Evolutionary conservation across 805 yeast genomes (phyloP), one percentile per base, ranked within the genome.

Genomic region (Candida koratica): DNA sequence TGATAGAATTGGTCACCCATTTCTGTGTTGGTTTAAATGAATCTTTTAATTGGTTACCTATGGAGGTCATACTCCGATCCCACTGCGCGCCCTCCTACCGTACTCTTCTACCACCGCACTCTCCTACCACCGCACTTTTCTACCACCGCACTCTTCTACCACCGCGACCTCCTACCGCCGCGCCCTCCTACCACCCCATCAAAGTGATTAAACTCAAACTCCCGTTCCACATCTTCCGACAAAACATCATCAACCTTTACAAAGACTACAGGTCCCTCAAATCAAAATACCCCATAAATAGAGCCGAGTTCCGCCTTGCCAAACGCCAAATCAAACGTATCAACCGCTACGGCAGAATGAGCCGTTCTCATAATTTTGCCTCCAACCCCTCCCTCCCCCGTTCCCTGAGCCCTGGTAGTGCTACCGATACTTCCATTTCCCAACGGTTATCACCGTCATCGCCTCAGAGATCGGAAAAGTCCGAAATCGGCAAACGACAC

Each of bases 21-120:
- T 78, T 79, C 42, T 75, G 73, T 1, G 95, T 84, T 31, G 73
- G 71, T 44, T 83, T 81, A 67, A 69, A 93, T 10, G 86, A 79
- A 56, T 93, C 97, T 51, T 82, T 80, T 38, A 83, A 62, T 50
- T 81, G 88, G 55, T 81, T 79, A 19, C 90, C 93, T 28, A 83
- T 73, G 38, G 70, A 64, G 17, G 49, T 15, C 33, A 30, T 30
- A 12, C 5, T 23, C 7, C 23, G 23, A 20, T 20, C 23, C 10
- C 23, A 20, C 23, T 20, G 23, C 10, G n/a, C n/a, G n/a, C 23
- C 10, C 23, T 8, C 23, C 7, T 8, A 10, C 10, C 23, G 23
- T 20, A 7, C 23, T 20, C 23, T 10, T 20, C 23, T 10, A 20
- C 23, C 9, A 8, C 23, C 23, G 7, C 23, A 7, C 7, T 10